Evolutionary conservation across 495 filamentous ascomycete genomes (phyloP).

Genomic region (Podospora pseudocomata): DNA sequence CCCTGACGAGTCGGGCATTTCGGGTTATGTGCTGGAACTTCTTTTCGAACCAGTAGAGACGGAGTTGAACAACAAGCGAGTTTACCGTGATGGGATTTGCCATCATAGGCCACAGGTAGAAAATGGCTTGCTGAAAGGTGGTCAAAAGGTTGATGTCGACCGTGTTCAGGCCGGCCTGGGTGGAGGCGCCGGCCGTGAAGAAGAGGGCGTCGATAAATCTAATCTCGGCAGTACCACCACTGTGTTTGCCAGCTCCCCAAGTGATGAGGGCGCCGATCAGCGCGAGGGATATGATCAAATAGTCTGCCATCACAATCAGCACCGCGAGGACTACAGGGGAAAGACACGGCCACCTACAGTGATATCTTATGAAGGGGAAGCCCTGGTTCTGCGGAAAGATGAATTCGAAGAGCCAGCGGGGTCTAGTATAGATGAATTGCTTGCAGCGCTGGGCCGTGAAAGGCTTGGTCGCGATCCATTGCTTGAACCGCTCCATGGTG

Average conservation of each 20-base stretch:
- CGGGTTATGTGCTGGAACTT: constrained; percentile 67
- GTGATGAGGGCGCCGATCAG: constrained; percentile 74
- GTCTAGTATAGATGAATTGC: background rate
- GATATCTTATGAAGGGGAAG: background rate
- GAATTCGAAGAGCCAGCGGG: background rate
- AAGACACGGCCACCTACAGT: background rate
- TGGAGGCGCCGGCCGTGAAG: constrained; percentile 72
- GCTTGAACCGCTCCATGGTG: background rate
- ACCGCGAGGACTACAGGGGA: background rate
- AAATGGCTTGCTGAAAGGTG: constrained; percentile 71
- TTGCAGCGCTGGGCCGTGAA: background rate
- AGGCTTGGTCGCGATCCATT: background rate
- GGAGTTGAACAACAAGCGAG: constrained; percentile 79
- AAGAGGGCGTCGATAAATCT: constrained; percentile 87
- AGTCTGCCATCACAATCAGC: constrained; percentile 48
- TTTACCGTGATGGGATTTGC: constrained; percentile 91
- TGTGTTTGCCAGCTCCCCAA: constrained; percentile 42
- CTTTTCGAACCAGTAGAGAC: constrained; percentile 97
- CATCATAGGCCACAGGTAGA: constrained; percentile 68
- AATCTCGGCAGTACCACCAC: constrained; percentile 46
- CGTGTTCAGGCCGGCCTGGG: constrained; percentile 90
- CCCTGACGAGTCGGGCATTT: constrained; percentile 41
- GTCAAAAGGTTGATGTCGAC: constrained; percentile 70
- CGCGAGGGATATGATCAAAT: constrained; percentile 67
- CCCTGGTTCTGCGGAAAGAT: background rate